Percentiles rank a stretch among this genome's conserved stretches.
These are phyloP conservation scores for Monosporascus sp. DNA, from an alignment of 2,329 filamentous ascomycete genomes.

Conservation along the genomic window DNA sequence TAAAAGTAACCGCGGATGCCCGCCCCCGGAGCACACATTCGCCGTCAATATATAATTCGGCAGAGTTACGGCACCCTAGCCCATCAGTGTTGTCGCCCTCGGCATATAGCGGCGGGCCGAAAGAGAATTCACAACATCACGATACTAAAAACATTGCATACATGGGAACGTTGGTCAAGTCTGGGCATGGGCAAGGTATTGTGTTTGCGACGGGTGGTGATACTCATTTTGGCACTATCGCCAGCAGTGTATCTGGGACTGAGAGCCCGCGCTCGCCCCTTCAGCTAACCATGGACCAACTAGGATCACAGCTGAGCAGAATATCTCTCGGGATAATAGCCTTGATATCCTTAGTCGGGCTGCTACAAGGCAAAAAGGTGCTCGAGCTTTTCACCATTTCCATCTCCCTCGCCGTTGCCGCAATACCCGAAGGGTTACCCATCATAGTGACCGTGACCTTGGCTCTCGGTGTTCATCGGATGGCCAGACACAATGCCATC, in stretches of 20 bases:
- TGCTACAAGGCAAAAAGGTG: constrained; percentile 81
- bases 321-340: constrained; percentile 93
- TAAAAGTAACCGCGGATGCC: constrained; percentile 67
- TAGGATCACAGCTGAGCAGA: constrained; percentile 93
- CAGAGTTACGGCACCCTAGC: constrained; percentile 30
- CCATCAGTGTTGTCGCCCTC: constrained; percentile 43
- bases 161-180: constrained; percentile 95
- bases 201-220: constrained; percentile 94
- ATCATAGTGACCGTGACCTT: constrained; percentile 98
- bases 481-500: constrained; percentile 93
- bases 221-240: constrained; percentile 95
- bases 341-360: constrained; percentile 84
- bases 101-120: constrained; percentile 53
- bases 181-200: constrained; percentile 89
- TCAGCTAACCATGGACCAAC: constrained; percentile 94
- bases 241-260: constrained; percentile 87
- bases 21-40: constrained; percentile 27
- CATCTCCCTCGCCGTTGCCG: constrained; percentile 91
- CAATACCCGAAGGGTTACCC: constrained; percentile 90
- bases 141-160: constrained; percentile 90
- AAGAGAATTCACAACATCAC: constrained; percentile 62
- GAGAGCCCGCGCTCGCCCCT: constrained; percentile 92
- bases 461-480: constrained; percentile 88
- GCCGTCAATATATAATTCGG: constrained; percentile 19
- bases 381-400: constrained; percentile 97